Evolutionary conservation across 1,284 basidiomycete species (phyloP).

Genomic region (Ceratorhiza oryzae-sativae): DNA sequence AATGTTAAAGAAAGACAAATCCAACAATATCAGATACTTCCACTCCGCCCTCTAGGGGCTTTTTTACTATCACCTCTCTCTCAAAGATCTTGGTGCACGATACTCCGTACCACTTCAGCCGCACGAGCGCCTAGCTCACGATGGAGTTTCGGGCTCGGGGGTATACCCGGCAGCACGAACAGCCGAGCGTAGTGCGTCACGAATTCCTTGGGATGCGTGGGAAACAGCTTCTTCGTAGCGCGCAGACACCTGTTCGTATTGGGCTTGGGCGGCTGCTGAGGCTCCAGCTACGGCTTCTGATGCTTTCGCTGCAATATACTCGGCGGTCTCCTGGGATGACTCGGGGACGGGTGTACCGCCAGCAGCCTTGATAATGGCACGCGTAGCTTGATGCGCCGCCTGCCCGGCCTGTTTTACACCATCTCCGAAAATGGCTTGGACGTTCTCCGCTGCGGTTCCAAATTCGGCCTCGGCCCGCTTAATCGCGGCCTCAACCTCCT

Average conservation of each 20-base stretch:
- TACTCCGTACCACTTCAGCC: slow-evolving; percentile 26
- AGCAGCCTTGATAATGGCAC: slow-evolving; percentile 35
- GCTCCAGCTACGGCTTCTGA: slow-evolving; percentile 9
- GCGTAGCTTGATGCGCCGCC: slow-evolving; percentile 35
- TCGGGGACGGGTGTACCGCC: slow-evolving; percentile 37
- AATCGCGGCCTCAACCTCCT: slow-evolving; percentile 39
- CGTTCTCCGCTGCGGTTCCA: slow-evolving; percentile 26
- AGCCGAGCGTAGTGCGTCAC: slow-evolving; percentile 29
- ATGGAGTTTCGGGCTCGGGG: slow-evolving; percentile 35
- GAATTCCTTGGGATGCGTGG: slow-evolving; percentile 19
- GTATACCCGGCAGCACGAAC: slow-evolving; percentile 32
- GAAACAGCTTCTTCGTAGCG: slow-evolving; percentile 8
- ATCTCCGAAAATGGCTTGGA: slow-evolving; percentile 27
- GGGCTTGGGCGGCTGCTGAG: slow-evolving; percentile 10
- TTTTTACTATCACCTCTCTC: background rate
- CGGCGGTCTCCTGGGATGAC: slow-evolving; percentile 7
- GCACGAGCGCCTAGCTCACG: slow-evolving; percentile 23
- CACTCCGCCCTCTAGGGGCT: background rate
- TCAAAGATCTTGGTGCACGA: slow-evolving; percentile 26
- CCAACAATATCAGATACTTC: background rate
- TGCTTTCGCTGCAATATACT: slow-evolving; percentile 11
- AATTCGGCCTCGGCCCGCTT: slow-evolving; percentile 19
- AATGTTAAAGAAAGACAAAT: background rate
- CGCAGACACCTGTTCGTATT: slow-evolving; percentile 5
- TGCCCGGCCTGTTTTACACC: slow-evolving; percentile 24